phyloP scores from a whole-genome alignment of 208 protist species.

The Blastocrithidia nonstop region DNA sequence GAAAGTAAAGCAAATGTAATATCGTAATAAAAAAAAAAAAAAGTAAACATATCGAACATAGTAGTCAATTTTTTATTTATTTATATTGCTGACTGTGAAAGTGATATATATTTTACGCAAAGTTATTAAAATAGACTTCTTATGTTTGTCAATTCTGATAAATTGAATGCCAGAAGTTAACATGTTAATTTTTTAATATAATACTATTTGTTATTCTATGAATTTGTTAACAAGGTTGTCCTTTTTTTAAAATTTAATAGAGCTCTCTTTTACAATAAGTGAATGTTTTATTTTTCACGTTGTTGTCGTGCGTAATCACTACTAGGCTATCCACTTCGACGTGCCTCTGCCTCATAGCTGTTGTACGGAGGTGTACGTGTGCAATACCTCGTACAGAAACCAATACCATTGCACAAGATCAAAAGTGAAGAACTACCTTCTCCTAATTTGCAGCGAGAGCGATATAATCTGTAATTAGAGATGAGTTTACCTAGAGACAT shows the following conservation, averaged over 20 bases:
- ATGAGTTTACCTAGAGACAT: slow-evolving; percentile 31
- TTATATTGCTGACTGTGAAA: neutral
- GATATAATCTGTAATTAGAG: slow-evolving; percentile 42
- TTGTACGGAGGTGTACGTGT: slow-evolving; percentile 68
- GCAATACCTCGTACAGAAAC: slow-evolving; percentile 22
- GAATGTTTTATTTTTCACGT: no score
- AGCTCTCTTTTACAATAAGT: no score
- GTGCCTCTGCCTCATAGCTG: slow-evolving; percentile 49
- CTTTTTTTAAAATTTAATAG: no score
- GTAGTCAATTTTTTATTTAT: slow-evolving; percentile 6
- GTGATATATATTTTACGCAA: slow-evolving; percentile 2
- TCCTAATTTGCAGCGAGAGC: slow-evolving; percentile 28
- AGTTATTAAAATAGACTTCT: neutral
- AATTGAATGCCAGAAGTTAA: neutral
- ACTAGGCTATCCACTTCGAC: slow-evolving; percentile 52
- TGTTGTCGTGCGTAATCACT: no score
- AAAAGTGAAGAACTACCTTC: slow-evolving; percentile 43
- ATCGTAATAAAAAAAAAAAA: no score
- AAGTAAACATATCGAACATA: slow-evolving; percentile 7
- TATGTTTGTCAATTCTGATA: neutral
- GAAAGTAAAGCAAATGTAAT: no score
- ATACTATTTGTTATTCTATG: slow-evolving; percentile 2
- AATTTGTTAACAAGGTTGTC: slow-evolving; percentile 1
- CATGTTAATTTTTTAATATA: slow-evolving; percentile 1
- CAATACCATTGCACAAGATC: slow-evolving; percentile 30